Conservation (phyloP, 75 land plant species). For the Sequoia sempervirens region DNA sequence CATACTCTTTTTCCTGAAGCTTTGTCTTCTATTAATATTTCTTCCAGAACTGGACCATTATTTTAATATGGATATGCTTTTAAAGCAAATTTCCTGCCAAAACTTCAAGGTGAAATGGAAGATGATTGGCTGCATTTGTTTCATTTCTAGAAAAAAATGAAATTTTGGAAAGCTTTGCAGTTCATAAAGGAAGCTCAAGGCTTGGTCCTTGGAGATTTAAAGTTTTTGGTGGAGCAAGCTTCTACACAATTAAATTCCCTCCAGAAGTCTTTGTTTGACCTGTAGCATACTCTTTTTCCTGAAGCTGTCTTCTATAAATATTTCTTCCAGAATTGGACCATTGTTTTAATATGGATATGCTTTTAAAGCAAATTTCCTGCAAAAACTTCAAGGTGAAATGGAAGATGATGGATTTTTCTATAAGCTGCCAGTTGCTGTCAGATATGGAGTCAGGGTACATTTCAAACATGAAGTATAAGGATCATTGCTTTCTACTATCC, state of each 20-base stretch:
- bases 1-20: constrained; percentile 23
- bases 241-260: constrained; percentile 21
- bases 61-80: constrained; percentile 19
- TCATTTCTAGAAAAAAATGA: too few species aligned
- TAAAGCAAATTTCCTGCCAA: constrained; percentile 10
- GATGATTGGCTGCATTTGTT: too few species aligned
- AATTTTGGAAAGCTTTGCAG: too few species aligned
- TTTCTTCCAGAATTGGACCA: constrained; percentile 25
- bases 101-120: too few species aligned
- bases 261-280: constrained; percentile 20
- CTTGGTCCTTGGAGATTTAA: constrained; percentile 3
- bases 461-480: too few species aligned
- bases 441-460: too few species aligned
- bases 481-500: too few species aligned
- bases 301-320: constrained; percentile 22
- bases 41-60: constrained; percentile 25
- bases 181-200: too few species aligned
- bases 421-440: too few species aligned
- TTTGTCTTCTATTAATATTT: constrained; percentile 23
- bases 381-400: too few species aligned
- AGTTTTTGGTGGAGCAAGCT: constrained; percentile 21
- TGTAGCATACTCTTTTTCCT: constrained; percentile 26
- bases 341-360: constrained; percentile 19
- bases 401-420: too few species aligned
- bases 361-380: constrained; percentile 11